A percentile compares a stretch with the other conserved stretches of the same genome.
Conservation (phyloP, 257 asterid species). For the Solanum gandarillasii region DNA sequence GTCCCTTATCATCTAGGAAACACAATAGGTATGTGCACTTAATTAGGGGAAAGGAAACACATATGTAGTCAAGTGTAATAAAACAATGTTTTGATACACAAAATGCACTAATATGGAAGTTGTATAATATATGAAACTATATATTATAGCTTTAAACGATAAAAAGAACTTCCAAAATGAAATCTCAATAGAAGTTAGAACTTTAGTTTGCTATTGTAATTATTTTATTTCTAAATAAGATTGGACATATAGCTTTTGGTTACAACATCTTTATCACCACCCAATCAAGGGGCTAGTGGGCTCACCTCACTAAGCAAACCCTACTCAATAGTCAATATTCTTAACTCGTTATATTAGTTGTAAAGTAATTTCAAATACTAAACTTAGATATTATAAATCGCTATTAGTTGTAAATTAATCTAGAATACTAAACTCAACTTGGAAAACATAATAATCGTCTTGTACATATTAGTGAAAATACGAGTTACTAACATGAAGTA, state of each 20-base stretch:
- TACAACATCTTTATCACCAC: background rate
- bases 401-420: background rate
- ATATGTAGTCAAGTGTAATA: background rate
- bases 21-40: background rate
- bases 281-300: background rate
- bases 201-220: background rate
- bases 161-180: background rate
- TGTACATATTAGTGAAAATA: background rate
- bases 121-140: background rate
- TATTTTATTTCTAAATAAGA: background rate
- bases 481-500: background rate
- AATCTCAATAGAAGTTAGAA: background rate
- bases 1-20: background rate
- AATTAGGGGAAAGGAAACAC: background rate
- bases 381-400: background rate
- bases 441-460: background rate
- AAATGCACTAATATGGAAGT: background rate
- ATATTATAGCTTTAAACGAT: background rate
- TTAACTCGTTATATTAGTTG: background rate
- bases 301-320: background rate
- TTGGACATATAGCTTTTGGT: background rate
- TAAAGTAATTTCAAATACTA: background rate
- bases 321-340: background rate
- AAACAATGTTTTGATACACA: background rate
- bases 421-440: background rate